A percentile compares a stretch with the other conserved stretches of the same genome.
Evolutionary conservation across 257 asterid genomes (phyloP).

Genomic region (Plantago ovata): DNA sequence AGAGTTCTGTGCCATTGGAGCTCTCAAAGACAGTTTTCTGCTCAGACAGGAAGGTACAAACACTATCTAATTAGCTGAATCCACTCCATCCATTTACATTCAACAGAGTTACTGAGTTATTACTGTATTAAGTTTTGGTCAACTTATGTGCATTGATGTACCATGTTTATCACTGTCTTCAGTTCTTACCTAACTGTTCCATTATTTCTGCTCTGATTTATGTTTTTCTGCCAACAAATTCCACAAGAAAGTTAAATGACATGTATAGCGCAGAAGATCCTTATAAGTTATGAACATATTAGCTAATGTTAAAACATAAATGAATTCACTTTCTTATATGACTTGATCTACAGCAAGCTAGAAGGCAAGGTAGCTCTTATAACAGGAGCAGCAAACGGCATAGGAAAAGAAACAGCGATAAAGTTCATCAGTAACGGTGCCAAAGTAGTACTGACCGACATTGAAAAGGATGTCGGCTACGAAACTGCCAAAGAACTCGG

Average conservation of each 20-base stretch:
- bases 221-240: too few species aligned
- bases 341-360: conserved; percentile 38
- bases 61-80: not conserved
- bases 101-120: not conserved
- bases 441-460: conserved; percentile 67
- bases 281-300: too few species aligned
- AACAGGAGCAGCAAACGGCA: conserved; percentile 84
- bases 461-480: conserved; percentile 40
- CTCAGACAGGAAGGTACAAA: conserved; percentile 6
- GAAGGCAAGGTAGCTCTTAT: conserved; percentile 81
- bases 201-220: too few species aligned
- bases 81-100: not conserved
- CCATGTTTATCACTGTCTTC: too few species aligned
- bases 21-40: conserved; percentile 6
- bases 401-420: conserved; percentile 75
- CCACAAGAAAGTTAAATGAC: too few species aligned
- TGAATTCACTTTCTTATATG: not conserved
- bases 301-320: too few species aligned
- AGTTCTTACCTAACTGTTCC: too few species aligned
- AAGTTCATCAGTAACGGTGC: conserved; percentile 72
- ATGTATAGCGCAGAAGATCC: too few species aligned
- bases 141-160: too few species aligned
- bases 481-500: conserved; percentile 57
- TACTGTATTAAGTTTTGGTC: not conserved
- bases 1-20: not conserved